These are phyloP conservation scores for Mycena indigotica DNA, from an alignment of 768 basidiomycete genomes.

Conservation along the genomic window DNA sequence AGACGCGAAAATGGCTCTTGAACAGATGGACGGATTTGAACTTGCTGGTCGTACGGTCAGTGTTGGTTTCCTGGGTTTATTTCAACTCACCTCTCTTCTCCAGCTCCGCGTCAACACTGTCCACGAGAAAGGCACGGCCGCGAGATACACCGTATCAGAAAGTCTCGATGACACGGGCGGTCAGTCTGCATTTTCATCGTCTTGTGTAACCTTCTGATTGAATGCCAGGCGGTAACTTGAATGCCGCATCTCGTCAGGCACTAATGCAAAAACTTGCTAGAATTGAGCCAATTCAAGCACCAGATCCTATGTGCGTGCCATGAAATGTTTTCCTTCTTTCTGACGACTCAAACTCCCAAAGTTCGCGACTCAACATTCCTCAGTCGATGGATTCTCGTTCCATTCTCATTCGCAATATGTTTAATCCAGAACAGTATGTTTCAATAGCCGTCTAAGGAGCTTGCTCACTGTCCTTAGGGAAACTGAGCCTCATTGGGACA, in stretches of 20 bases:
- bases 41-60: slow-evolving; percentile 90
- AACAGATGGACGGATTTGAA: slow-evolving; percentile 99
- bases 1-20: slow-evolving; percentile 94
- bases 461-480: slow-evolving; percentile 55
- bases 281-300: slow-evolving; percentile 66
- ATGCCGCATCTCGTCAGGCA: slow-evolving; percentile 96
- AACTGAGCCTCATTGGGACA: slow-evolving; percentile 95
- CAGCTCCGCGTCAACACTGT: slow-evolving; percentile 90
- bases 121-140: slow-evolving; percentile 79
- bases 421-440: slow-evolving; percentile 87
- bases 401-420: slow-evolving; percentile 93
- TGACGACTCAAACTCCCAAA: too few relatives aligned
- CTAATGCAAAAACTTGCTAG: slow-evolving; percentile 99
- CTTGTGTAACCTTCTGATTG: slow-evolving; percentile 12
- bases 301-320: slow-evolving; percentile 60
- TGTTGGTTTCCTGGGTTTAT: slow-evolving; percentile 9
- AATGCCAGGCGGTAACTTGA: slow-evolving; percentile 86
- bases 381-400: slow-evolving; percentile 88
- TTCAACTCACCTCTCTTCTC: slow-evolving; percentile 21
- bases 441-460: neutral
- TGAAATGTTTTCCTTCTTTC: too few relatives aligned
- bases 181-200: slow-evolving; percentile 32
- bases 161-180: slow-evolving; percentile 90
- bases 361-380: slow-evolving; percentile 77
- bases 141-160: slow-evolving; percentile 74